phyloP scores from a whole-genome alignment of 768 basidiomycete genomes.

The Pisolithus orientalis region DNA sequence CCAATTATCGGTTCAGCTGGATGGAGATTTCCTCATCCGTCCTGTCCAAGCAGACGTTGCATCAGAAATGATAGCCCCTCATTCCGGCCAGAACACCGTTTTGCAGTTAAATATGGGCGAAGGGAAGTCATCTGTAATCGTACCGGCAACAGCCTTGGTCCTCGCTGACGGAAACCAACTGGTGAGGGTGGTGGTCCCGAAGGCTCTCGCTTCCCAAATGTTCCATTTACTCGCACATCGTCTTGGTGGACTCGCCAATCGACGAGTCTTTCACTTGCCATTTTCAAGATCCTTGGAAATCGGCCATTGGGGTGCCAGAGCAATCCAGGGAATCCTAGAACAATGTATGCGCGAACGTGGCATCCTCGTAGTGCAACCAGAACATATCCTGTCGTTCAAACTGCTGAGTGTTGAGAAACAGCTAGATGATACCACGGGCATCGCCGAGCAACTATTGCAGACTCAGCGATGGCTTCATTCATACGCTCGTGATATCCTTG shows the following conservation, averaged over 20 bases:
- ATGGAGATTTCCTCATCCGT: slow-evolving; percentile 22
- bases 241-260: slow-evolving; percentile 25
- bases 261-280: slow-evolving; percentile 28
- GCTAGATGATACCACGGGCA: too few species aligned
- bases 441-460: too few species aligned
- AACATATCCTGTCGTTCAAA: too few species aligned
- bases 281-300: slow-evolving; percentile 25
- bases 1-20: slow-evolving; percentile 20
- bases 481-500: too few species aligned
- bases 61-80: slow-evolving; percentile 26
- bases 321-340: slow-evolving; percentile 28
- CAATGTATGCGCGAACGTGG: slow-evolving; percentile 27
- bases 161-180: slow-evolving; percentile 23
- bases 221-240: slow-evolving; percentile 27
- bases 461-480: too few species aligned
- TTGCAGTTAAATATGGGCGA: slow-evolving; percentile 54
- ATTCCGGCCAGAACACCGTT: slow-evolving; percentile 26
- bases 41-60: slow-evolving; percentile 25
- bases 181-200: slow-evolving; percentile 28
- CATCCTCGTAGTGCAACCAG: too few species aligned
- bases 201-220: slow-evolving; percentile 27
- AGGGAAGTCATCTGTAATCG: slow-evolving; percentile 41
- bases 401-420: too few species aligned
- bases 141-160: slow-evolving; percentile 21
- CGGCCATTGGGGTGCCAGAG: slow-evolving; percentile 6